Evolutionary conservation across 805 yeast genomes (phyloP).

Genomic region (Wickerhamomyces queroliae): DNA sequence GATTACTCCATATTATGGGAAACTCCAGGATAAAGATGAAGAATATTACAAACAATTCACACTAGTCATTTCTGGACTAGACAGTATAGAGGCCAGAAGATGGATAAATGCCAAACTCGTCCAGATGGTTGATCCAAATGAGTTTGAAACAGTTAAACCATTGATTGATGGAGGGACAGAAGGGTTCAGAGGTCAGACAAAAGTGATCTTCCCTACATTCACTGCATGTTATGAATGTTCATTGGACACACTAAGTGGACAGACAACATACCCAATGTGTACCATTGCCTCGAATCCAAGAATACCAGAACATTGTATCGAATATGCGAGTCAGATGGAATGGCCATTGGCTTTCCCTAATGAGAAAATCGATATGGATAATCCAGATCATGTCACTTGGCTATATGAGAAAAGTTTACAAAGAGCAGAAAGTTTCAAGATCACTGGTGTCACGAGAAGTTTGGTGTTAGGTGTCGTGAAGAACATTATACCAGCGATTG

Average conservation of each 20-base stretch:
- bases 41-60: constrained; percentile 64
- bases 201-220: constrained; percentile 79
- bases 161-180: constrained; percentile 95
- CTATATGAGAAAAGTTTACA: constrained; percentile 46
- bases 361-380: constrained; percentile 59
- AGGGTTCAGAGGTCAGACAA: constrained; percentile 87
- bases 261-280: constrained; percentile 77
- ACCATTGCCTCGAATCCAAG: constrained; percentile 95
- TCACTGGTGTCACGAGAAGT: constrained; percentile 62
- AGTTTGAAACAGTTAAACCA: constrained; percentile 47
- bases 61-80: constrained; percentile 81
- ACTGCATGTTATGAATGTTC: constrained; percentile 94
- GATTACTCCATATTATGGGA: constrained; percentile 56
- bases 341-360: constrained; percentile 56
- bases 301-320: constrained; percentile 89
- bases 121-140: constrained; percentile 50
- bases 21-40: constrained; percentile 56
- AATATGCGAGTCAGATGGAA: constrained; percentile 75
- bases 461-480: constrained; percentile 85
- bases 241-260: constrained; percentile 58
- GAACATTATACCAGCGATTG: constrained; percentile 89
- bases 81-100: constrained; percentile 82
- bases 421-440: constrained; percentile 62
- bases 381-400: constrained; percentile 58
- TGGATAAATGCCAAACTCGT: constrained; percentile 78